Base-by-base conservation (phyloP, 202 grass and related monocot genomes). In the Musa balbisiana region DNA sequence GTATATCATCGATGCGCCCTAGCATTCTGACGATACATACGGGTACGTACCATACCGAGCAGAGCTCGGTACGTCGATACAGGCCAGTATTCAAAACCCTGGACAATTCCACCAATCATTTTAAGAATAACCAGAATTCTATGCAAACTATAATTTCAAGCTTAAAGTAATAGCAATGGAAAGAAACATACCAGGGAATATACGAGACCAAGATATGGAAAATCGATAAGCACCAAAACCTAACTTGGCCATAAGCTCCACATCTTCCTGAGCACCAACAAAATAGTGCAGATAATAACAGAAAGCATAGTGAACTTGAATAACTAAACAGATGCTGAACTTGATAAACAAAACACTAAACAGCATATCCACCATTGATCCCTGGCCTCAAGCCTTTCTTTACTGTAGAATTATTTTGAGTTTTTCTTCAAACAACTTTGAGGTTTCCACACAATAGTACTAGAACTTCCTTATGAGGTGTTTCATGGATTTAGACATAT, bases 121-220 rank as follows among this genome's bases (percentile, higher is more conserved):
- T 43, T 43, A 43, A 43, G 33, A 43, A 43, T 43, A 8, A 43
- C 4, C 33, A 43, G 0, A 43, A 43, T 43, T 43, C 4, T 8
- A 43, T 8, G 33, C 33, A 43, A 43, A 43, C 33, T 6, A 43
- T 43, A 43, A 43, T 17, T 58, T 73, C 52, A 71, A 69, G 12
- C 12, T 69, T 19, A 53, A 77, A 75, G 10, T 67, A 59, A 21
- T 78, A 73, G 85, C n/a, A 19, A 52, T 17, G n/a, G 22, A 2
- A 58, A 9, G 17, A 2, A 82, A 81, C 50, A 11, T 86, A 99
- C 95, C 95, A 81, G 95, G 91, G 74, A 99, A 99, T 82, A 99
- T 99, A 1, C 95, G 87, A 29, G 91, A 60, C 95, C 95, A 99
- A 72, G 95, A 86, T 90, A 99, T 92, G 69, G 95, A 99, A 87